Evolutionary conservation across 805 yeast genomes (phyloP), one percentile per base, ranked within the genome.

Genomic region (Wickerhamomyces kurtzmanii): DNA sequence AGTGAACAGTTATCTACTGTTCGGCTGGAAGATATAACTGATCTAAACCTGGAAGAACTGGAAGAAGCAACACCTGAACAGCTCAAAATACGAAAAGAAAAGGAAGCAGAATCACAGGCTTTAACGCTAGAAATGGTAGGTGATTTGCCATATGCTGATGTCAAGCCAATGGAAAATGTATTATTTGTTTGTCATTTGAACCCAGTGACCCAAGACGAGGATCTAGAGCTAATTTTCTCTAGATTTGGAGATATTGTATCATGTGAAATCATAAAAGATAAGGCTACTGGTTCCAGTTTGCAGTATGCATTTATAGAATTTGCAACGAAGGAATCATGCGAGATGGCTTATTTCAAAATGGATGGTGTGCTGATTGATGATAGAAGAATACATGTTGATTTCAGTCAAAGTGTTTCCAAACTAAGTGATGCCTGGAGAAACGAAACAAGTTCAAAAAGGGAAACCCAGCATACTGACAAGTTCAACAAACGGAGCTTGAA

Each of bases 281-380:
- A 51, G 17, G 47, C 40, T 4, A 61, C 74, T 1, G 65, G 69
- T 0, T 62, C 61, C 11, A 68, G 75, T 2, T 41, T 73, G 21
- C 65, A 71, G 29, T 78, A 77, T 42, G 87, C 75, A 3, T 78
- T 78, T 36, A 67, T 78, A 17, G 81, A 75, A 40, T 77, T 55
- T 42, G 60, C 55, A 14, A 43, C 51, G 2, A 56, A 57, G 33
- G 51, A 55, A 22, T 59, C 62, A 20, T 76, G 81, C 27, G 84
- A 78, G 36, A 37, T 42, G n/a, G 85, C 85, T 0, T 77, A 73
- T 43, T 48, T 57, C 31, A 71, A 69, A 42, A 69, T 77, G 73
- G 71, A 74, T 22, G 68, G 66, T 11, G 77, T 71, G 4, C 42
- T 75, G 24, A 72, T 77, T 21, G 86, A 77, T 43, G 85, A 77